phyloP scores from a whole-genome alignment of 352 stramenopile species.

The Saprolegnia parasitica region DNA sequence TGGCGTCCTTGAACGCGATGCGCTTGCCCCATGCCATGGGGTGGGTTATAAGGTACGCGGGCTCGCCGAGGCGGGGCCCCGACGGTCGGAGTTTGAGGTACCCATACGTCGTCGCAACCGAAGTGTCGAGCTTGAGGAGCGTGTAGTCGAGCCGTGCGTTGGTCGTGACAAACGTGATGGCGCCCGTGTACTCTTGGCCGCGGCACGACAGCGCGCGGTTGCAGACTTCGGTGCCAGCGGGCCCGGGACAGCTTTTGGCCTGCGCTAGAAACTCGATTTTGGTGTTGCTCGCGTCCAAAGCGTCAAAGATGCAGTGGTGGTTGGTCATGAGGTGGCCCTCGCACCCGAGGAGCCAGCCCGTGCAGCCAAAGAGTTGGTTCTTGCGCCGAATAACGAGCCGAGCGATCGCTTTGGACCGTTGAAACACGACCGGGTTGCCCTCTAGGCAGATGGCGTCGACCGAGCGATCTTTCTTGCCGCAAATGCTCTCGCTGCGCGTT shows the following conservation, averaged over 20 bases:
- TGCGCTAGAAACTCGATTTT: slow-evolving; percentile 67
- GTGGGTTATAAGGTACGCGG: slow-evolving; percentile 51
- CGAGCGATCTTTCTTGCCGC: slow-evolving; percentile 56
- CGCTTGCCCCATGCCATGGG: slow-evolving; percentile 48
- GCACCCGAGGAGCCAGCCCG: slow-evolving; percentile 55
- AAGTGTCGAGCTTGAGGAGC: slow-evolving; percentile 46
- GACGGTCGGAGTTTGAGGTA: slow-evolving; percentile 46
- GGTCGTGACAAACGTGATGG: slow-evolving; percentile 42
- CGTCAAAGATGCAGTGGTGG: slow-evolving; percentile 54
- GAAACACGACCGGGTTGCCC: slow-evolving; percentile 19
- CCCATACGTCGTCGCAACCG: slow-evolving; percentile 43
- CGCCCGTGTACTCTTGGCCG: slow-evolving; percentile 41
- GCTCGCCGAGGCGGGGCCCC: slow-evolving; percentile 35
- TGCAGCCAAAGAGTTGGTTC: slow-evolving; percentile 35
- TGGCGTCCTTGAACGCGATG: slow-evolving; percentile 46
- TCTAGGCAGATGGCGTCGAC: slow-evolving; percentile 52
- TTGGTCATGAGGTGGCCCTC: slow-evolving; percentile 66
- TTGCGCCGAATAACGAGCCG: slow-evolving; percentile 41
- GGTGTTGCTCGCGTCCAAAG: slow-evolving; percentile 38
- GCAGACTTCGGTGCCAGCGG: slow-evolving; percentile 35
- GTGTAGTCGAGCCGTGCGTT: slow-evolving; percentile 57
- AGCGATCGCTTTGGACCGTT: slow-evolving; percentile 43
- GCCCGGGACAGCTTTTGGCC: slow-evolving; percentile 33
- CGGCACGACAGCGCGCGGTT: slow-evolving; percentile 40
- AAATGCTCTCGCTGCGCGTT: slow-evolving; percentile 34